These are phyloP conservation scores for Aureobasidium musti DNA, from an alignment of 2,329 filamentous ascomycete species.

Conservation along the genomic window DNA sequence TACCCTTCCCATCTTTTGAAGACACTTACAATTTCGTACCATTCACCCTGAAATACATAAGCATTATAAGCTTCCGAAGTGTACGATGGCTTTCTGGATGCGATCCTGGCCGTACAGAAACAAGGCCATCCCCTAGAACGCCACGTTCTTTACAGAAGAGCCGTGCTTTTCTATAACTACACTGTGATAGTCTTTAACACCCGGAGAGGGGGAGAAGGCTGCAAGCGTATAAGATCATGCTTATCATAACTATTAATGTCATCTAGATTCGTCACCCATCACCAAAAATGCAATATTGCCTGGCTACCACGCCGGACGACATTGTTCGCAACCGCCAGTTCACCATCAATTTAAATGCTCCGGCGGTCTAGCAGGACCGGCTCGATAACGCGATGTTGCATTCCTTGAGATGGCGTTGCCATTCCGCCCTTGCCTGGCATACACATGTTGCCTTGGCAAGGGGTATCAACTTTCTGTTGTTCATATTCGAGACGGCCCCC, in stretches of 20 bases:
- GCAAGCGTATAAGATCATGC: too few species aligned
- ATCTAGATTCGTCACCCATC: not conserved
- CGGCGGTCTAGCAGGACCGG: not conserved
- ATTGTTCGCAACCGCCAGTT: not conserved
- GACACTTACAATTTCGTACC: too few species aligned
- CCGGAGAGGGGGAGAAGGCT: too few species aligned
- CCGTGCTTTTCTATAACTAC: too few species aligned
- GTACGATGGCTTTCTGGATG: too few species aligned
- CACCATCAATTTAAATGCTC: not conserved
- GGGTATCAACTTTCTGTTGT: not conserved
- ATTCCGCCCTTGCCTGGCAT: constrained; percentile 12
- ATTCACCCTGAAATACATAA: too few species aligned
- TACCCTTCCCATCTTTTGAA: too few species aligned
- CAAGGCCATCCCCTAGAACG: not conserved
- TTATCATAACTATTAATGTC: too few species aligned
- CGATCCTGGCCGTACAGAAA: too few species aligned
- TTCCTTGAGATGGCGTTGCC: not conserved
- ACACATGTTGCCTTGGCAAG: constrained; percentile 4
- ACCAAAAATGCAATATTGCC: not conserved
- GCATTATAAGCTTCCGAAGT: too few species aligned
- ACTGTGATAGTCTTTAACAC: too few species aligned
- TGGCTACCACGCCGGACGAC: not conserved
- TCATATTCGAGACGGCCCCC: not conserved
- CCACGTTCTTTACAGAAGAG: not conserved
- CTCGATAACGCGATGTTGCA: not conserved